These are phyloP conservation scores for Sarcomyxa edulis DNA, from an alignment of 768 basidiomycete genomes.

Conservation along the genomic window DNA sequence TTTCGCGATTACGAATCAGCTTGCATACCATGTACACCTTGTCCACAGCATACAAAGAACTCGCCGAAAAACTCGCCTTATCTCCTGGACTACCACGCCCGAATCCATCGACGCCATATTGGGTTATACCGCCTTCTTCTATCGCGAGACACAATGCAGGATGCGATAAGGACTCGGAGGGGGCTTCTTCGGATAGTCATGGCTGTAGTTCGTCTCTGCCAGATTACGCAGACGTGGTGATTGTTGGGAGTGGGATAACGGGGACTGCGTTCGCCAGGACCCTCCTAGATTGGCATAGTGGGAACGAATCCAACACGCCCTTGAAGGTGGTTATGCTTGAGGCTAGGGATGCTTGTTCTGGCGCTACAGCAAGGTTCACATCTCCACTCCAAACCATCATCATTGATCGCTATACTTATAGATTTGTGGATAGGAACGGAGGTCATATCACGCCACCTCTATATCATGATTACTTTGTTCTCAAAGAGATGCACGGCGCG, in stretches of 20 bases:
- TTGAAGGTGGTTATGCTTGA: slow-evolving; percentile 70
- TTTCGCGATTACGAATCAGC: no score
- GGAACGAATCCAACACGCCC: slow-evolving; percentile 12
- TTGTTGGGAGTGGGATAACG: slow-evolving; percentile 78
- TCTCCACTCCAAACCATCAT: background rate
- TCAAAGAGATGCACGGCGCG: slow-evolving; percentile 42
- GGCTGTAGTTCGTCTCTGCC: slow-evolving; percentile 20
- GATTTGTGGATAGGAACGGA: slow-evolving; percentile 45
- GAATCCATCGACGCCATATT: slow-evolving; percentile 55
- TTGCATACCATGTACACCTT: no score
- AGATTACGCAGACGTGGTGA: slow-evolving; percentile 55
- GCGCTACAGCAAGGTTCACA: slow-evolving; percentile 66
- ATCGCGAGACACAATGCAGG: slow-evolving; percentile 31
- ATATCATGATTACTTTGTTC: slow-evolving; percentile 50
- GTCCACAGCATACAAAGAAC: slow-evolving; percentile 3
- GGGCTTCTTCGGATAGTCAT: background rate
- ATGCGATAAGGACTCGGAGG: no score
- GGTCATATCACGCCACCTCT: slow-evolving; percentile 60
- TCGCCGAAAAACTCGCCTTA: slow-evolving; percentile 5
- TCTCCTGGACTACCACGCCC: slow-evolving; percentile 55
- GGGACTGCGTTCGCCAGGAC: slow-evolving; percentile 57
- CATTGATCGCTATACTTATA: background rate
- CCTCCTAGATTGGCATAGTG: slow-evolving; percentile 28
- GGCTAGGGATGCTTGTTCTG: slow-evolving; percentile 71
- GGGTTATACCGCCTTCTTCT: slow-evolving; percentile 50